Conservation (phyloP, 2,329 filamentous ascomycete species). For the Didymella segeticola region DNA sequence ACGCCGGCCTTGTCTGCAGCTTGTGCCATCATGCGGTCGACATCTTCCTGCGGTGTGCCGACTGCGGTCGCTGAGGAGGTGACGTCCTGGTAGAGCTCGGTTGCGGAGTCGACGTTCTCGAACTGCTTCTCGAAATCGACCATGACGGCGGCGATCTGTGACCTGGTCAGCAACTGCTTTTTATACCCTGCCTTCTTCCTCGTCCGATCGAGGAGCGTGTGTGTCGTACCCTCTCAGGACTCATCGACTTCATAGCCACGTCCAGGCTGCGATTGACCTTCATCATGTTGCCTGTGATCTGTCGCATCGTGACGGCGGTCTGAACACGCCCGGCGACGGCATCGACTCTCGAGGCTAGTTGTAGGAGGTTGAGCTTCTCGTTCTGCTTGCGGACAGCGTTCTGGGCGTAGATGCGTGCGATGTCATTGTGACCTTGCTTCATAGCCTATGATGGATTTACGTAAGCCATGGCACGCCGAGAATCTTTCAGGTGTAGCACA, state of each 20-base stretch:
- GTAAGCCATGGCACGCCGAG: not conserved
- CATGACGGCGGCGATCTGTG: constrained; percentile 69
- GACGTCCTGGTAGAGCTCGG: constrained; percentile 82
- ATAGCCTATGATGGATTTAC: constrained; percentile 56
- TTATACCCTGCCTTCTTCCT: not conserved
- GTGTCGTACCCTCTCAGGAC: constrained; percentile 63
- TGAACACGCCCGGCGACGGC: constrained; percentile 66
- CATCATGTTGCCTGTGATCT: constrained; percentile 67
- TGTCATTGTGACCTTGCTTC: constrained; percentile 65
- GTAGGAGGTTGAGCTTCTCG: constrained; percentile 65
- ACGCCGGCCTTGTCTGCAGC: constrained; percentile 88
- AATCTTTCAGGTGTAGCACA: constrained; percentile 23
- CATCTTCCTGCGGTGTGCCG: constrained; percentile 80
- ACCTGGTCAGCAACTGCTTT: constrained; percentile 4
- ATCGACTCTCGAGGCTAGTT: constrained; percentile 65
- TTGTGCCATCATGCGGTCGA: constrained; percentile 83
- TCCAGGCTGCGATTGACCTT: constrained; percentile 69
- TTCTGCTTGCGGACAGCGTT: constrained; percentile 70
- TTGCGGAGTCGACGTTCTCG: constrained; percentile 59
- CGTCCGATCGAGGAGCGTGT: not conserved
- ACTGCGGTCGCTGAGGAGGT: constrained; percentile 78
- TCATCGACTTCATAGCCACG: constrained; percentile 68
- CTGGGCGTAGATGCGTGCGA: constrained; percentile 68
- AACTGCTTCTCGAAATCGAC: constrained; percentile 68
- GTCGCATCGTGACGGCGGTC: constrained; percentile 68